A percentile compares a stretch with the other conserved stretches of the same genome.
These are phyloP conservation scores for Citrullus colocynthis DNA, from an alignment of 306 rosid species.

Conservation along the genomic window DNA sequence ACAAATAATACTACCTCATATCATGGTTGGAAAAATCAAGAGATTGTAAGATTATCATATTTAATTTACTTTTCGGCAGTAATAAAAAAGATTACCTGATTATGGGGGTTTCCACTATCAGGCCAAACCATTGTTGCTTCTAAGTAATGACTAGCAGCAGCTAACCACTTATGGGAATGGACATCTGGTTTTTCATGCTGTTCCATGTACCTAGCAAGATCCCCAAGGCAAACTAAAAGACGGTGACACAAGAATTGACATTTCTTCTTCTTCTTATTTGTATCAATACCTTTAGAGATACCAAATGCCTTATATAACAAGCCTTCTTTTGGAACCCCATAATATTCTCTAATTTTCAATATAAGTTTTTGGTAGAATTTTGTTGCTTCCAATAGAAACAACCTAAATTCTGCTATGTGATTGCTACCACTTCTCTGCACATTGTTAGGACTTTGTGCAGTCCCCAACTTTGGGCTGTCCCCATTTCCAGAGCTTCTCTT, in stretches of 20 bases:
- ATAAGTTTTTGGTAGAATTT: constrained; percentile 66
- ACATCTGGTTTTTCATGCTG: constrained; percentile 50
- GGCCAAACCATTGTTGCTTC: constrained; percentile 89
- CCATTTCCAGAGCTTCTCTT: constrained; percentile 42
- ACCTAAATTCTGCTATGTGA: constrained; percentile 37
- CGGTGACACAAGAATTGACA: constrained; percentile 85
- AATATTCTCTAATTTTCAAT: constrained; percentile 38
- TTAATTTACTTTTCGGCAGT: neutral
- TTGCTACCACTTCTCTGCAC: constrained; percentile 17
- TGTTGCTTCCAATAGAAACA: constrained; percentile 61
- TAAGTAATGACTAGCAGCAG: constrained; percentile 77
- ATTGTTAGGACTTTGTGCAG: constrained; percentile 9
- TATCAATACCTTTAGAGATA: constrained; percentile 23
- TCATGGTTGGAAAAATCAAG: neutral
- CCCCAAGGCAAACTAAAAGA: constrained; percentile 85
- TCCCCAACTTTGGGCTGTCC: constrained; percentile 24
- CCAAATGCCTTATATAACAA: constrained; percentile 26
- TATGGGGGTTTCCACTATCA: constrained; percentile 89
- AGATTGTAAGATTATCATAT: neutral
- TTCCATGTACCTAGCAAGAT: constrained; percentile 79
- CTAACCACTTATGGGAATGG: constrained; percentile 63
- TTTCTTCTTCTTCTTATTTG: constrained; percentile 36
- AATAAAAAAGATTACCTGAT: constrained; percentile 43
- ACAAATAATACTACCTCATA: neutral
- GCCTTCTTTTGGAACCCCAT: constrained; percentile 45